A percentile compares a stretch with the other conserved stretches of the same genome.
phyloP scores from a whole-genome alignment of 2,329 filamentous ascomycete species.

The Pseudofabraea citricarpa region DNA sequence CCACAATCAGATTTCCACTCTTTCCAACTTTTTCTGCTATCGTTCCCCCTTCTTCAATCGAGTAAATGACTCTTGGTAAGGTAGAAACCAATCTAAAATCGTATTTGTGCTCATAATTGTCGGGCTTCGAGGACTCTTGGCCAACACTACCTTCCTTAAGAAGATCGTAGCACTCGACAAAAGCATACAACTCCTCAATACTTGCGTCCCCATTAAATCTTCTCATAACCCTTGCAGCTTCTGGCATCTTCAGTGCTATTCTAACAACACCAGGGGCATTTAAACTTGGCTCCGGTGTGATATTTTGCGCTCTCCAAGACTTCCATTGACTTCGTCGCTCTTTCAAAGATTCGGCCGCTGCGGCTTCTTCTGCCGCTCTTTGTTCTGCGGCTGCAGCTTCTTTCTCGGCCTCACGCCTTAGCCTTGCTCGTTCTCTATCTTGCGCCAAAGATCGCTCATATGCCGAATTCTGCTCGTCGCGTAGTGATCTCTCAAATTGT shows the following conservation, averaged over 20 bases:
- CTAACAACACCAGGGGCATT: constrained; percentile 67
- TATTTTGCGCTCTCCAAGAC: constrained; percentile 66
- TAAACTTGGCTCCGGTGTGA: constrained; percentile 63
- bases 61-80: constrained; percentile 79
- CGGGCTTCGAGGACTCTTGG: constrained; percentile 40
- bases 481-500: constrained; percentile 72
- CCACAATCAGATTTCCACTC: constrained; percentile 86
- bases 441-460: constrained; percentile 88
- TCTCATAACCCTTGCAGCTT: constrained; percentile 70
- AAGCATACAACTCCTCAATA: constrained; percentile 90
- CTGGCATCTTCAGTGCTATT: constrained; percentile 61
- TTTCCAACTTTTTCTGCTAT: constrained; percentile 71
- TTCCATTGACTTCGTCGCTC: constrained; percentile 63
- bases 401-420: constrained; percentile 70
- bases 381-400: constrained; percentile 64
- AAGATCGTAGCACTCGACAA: constrained; percentile 84
- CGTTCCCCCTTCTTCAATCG: constrained; percentile 59
- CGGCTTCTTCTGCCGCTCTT: constrained; percentile 53
- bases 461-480: constrained; percentile 86
- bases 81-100: constrained; percentile 80
- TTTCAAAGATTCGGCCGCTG: constrained; percentile 49
- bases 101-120: constrained; percentile 74
- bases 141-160: constrained; percentile 38
- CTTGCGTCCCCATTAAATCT: constrained; percentile 65
- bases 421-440: constrained; percentile 78